Base-by-base conservation (phyloP, 2,329 filamentous ascomycete genomes). In the Chrysosphaeria jannelii region DNA sequence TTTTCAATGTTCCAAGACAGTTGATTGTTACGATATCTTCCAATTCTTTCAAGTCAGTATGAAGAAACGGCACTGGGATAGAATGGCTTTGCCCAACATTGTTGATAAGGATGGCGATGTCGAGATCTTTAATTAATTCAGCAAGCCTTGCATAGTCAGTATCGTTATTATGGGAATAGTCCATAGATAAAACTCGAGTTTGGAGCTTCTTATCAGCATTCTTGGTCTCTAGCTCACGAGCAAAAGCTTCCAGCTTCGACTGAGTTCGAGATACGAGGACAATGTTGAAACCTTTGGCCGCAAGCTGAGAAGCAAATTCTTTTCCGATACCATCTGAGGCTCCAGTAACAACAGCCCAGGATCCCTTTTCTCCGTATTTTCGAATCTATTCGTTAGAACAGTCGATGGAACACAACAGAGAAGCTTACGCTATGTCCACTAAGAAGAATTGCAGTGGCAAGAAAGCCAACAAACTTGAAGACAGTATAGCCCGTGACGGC, bases 321-420 rank as follows among this genome's bases (percentile, higher is more conserved):
- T 90, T 93, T 41, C 85, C 85, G 31, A 97, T 66, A 32, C 85
- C 88, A 45, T 97, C 85, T 8, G 79, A 91, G 24, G 81, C 85
- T 31, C 85, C 85, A 13, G 85, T 97, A 19, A 97, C 59, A 26
- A 97, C 62, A 15, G 75, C 85, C 79, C 81, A 97, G 28, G 70
- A 79, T 30, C 81, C 81, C 37, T 76, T 75, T 35, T 70, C 70
- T 34, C 79, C 85, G 48, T 89, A 93, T 34, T 70, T 76, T 35
- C 67, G 67, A 28, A 97, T 65, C 81, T 89, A 28, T 28, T 25
- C 5, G 13, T 25, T 23, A 25, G 21, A 14, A n/a, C 3, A 17
- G 4, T 13, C 14, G 11, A 8, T 13, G 3, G 10, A 22, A 2
- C 5, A 8, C 11, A 12, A n/a, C 6, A 15, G 8, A 4, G 13